Conservation (phyloP, 2,329 filamentous ascomycete species). For the Grosmannia serpens region DNA sequence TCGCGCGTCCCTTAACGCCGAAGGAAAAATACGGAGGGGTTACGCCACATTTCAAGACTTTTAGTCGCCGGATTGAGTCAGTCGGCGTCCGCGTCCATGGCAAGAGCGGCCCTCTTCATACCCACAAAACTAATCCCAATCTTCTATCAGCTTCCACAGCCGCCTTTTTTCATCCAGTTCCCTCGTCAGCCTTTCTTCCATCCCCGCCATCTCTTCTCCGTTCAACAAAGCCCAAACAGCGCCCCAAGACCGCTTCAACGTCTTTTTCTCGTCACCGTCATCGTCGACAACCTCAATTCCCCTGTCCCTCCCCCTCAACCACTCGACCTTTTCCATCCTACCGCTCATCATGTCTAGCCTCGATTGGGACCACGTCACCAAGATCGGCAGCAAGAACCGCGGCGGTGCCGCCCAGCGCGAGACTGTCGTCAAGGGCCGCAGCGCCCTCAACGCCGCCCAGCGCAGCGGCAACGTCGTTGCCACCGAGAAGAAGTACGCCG, state of each 20-base stretch:
- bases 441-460: conserved; percentile 78
- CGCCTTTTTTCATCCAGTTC: background rate
- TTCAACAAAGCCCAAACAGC: background rate
- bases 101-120: background rate
- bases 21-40: background rate
- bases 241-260: background rate
- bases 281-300: background rate
- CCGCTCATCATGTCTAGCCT: conserved; percentile 48
- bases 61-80: conserved; percentile 5
- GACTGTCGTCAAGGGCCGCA: conserved; percentile 77
- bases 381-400: conserved; percentile 81
- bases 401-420: conserved; percentile 59
- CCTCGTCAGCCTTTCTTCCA: background rate
- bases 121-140: background rate
- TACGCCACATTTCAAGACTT: background rate
- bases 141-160: conserved; percentile 10
- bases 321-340: background rate
- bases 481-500: conserved; percentile 84
- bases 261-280: background rate
- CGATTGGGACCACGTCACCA: conserved; percentile 83
- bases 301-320: background rate
- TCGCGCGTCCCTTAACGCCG: background rate
- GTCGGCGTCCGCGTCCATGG: background rate
- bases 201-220: background rate
- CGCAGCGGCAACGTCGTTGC: conserved; percentile 63